Evolutionary conservation across 257 asterid species (phyloP), one percentile per base, ranked within the genome.

Genomic region (Cinchona pubescens): DNA sequence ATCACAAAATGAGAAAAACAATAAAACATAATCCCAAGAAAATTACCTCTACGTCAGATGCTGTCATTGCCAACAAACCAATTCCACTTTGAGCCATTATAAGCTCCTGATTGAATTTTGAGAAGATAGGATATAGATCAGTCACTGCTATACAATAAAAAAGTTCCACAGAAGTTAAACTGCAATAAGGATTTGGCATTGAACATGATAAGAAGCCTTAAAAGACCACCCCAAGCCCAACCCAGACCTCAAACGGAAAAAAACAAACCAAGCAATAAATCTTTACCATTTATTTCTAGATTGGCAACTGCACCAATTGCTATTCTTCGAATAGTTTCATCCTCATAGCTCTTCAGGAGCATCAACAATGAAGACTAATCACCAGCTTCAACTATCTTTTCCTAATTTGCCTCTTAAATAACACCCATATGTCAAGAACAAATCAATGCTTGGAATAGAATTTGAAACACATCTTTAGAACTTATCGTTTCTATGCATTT

Each of bases 291-390:
- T 98, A 95, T 95, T 75, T 98, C 99, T 82, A 95, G 96, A 85
- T 95, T 95, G 79, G 99, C 99, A 82, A 95, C 89, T 74, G 99
- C 99, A 76, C 99, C 99, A 76, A 97, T 98, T 76, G 99, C 96
- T 80, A 93, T 93, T 85, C 99, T 91, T 69, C 98, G 96, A 80
- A 93, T 91, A 51, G 97, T 93, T 84, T 95, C 98, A 83, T 95
- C 99, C 83, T 89, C 98, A 29, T 92, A 88, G 75, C 85, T 91
- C 79, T 98, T 84, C 45, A 95, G 98, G 59, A 95, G 99, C 96
- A 88, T 91, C 83, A 95, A 73, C 80, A 95, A 87, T 74, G 98
- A 91, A 79, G 90, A 90, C 79, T 93, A 96, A 71, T 98, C 99
- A 64, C 99, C 99, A 66, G 99, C 97, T 85, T 93, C 97, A 35